Base-by-base conservation (phyloP, 768 basidiomycete species). In the Boletus insuetus region DNA sequence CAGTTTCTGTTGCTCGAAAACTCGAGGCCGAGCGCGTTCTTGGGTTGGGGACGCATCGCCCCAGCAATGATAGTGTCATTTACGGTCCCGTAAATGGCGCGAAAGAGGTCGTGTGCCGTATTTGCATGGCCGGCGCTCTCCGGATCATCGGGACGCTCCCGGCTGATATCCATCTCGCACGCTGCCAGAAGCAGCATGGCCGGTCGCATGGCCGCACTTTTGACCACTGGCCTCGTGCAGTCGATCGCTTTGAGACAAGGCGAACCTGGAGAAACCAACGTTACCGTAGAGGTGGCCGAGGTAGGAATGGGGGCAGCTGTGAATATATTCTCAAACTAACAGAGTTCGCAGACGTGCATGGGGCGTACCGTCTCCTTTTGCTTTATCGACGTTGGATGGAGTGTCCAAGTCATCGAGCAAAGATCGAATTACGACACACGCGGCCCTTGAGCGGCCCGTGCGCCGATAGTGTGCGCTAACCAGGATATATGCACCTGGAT, bases 381-480 rank as follows among this genome's bases (percentile, higher is more conserved):
- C 54, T 50, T 66, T 63, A 26, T 68, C 58, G 53, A 41, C 34
- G 40, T 42, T 44, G 37, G 58, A 48, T 5, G 37, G 35, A 22
- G 6, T 42, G 35, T 58, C 54, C 31, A 65, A 32, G 37, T 3
- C 59, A 11, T 60, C 53, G 22, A 70, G 59, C 13, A 70, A 52
- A 4, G 67, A 67, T 58, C 59, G 61, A 35, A 70, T 63, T 9
- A 70, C 61, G 43, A 63, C 49, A 41, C 69, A 53, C 13, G 69
- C 69, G 48, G 69, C 69, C 50, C 58, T 60, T 51, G 69, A 54
- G 32, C 69, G 70, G 49, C 67, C 69, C 44, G 69, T 70, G 38
- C 71, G 67, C 55, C 69, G 65, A 58, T 70, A 70, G 60, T 69
- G 71, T 31, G 71, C 69, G 12, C 62, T 60, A 24, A 71, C 56